phyloP scores from a whole-genome alignment of 1,284 basidiomycete species.

The Tilletia caries region DNA sequence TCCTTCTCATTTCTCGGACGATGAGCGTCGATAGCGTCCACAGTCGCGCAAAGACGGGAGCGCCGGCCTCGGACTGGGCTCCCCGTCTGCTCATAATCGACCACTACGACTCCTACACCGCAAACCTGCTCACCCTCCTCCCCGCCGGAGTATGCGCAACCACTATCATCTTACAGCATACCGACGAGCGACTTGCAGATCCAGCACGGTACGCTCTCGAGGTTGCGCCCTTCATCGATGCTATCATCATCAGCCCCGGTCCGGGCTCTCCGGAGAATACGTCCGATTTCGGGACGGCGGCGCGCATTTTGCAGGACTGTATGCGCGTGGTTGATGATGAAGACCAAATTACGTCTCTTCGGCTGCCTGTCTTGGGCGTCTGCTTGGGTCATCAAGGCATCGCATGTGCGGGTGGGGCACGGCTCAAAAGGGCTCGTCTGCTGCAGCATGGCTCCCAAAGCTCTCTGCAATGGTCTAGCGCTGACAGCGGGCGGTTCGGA shows the following conservation, averaged over 20 bases:
- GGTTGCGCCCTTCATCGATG: constrained; percentile 46
- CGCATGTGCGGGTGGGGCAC: constrained; percentile 71
- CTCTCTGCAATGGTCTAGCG: constrained; percentile 21
- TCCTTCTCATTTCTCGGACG: no score
- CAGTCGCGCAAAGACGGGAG: neutral
- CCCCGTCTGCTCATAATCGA: constrained; percentile 49
- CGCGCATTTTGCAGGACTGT: constrained; percentile 30
- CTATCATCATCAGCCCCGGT: constrained; percentile 48
- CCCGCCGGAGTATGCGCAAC: constrained; percentile 13
- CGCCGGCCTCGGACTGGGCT: constrained; percentile 16
- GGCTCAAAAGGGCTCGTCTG: constrained; percentile 26
- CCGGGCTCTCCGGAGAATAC: constrained; percentile 41
- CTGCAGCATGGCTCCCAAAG: constrained; percentile 41
- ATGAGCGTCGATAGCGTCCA: neutral
- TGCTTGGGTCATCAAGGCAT: constrained; percentile 91
- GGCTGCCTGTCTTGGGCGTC: constrained; percentile 75
- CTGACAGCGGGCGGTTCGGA: neutral
- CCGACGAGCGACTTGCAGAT: constrained; percentile 32
- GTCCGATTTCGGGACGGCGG: constrained; percentile 44
- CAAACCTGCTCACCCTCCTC: constrained; percentile 45
- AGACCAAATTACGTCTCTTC: constrained; percentile 18
- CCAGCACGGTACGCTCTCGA: constrained; percentile 25
- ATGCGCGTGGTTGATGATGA: neutral
- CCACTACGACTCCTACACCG: constrained; percentile 52
- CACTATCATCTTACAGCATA: constrained; percentile 45